Evolutionary conservation across 2,329 filamentous ascomycete genomes (phyloP).

Genomic region (Xylaria digitata): DNA sequence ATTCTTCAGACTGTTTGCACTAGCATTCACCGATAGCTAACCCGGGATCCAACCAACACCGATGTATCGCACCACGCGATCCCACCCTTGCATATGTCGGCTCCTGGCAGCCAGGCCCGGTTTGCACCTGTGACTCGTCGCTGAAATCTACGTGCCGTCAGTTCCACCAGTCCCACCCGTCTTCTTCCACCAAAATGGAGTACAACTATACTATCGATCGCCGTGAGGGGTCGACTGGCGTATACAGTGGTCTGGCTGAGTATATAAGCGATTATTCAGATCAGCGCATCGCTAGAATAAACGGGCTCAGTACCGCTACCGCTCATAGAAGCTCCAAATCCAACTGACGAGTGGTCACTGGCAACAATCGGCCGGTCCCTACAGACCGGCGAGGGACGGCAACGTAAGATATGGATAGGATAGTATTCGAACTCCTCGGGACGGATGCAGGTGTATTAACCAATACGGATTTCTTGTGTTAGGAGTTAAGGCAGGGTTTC

Average conservation of each 20-base stretch:
- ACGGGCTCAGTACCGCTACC: background rate
- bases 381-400: background rate
- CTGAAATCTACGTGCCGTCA: background rate
- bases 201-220: background rate
- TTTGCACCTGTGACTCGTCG: background rate
- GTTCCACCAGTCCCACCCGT: slow-evolving; percentile 8
- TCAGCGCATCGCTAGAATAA: background rate
- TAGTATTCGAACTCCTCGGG: background rate
- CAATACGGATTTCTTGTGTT: background rate
- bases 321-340: background rate
- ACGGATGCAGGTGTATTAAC: too few relatives aligned
- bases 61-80: background rate
- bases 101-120: background rate
- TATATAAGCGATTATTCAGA: background rate
- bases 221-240: background rate
- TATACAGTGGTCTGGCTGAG: background rate
- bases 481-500: background rate
- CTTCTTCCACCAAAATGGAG: background rate
- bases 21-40: background rate
- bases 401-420: background rate
- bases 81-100: slow-evolving; percentile 5
- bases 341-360: background rate
- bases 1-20: background rate
- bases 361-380: background rate
- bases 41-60: background rate